phyloP scores from a whole-genome alignment of 2,329 filamentous ascomycete species.

The Cercospora sesami region DNA sequence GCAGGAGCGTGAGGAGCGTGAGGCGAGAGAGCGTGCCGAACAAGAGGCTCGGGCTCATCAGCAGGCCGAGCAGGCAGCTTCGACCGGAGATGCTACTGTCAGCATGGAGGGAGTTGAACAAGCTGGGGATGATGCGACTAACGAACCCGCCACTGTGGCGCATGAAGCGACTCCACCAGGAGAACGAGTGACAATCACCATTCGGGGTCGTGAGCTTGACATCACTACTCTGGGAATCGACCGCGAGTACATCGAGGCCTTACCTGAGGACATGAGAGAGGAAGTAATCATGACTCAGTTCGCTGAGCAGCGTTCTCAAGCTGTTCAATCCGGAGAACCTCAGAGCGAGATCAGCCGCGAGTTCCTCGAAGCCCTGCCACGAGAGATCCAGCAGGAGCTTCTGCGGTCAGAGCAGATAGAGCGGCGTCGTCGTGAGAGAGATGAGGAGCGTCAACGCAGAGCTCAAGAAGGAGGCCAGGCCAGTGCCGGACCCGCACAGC shows the following conservation, averaged over 20 bases:
- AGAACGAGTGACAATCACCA: slow-evolving; percentile 72
- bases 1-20: slow-evolving; percentile 52
- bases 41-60: slow-evolving; percentile 40
- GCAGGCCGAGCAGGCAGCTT: slow-evolving; percentile 33
- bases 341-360: slow-evolving; percentile 85
- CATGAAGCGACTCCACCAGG: slow-evolving; percentile 42
- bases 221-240: slow-evolving; percentile 95
- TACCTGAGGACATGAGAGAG: slow-evolving; percentile 95
- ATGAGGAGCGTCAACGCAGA: slow-evolving; percentile 69
- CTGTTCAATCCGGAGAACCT: slow-evolving; percentile 68
- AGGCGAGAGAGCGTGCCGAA: slow-evolving; percentile 49
- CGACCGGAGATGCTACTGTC: slow-evolving; percentile 43
- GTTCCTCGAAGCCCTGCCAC: slow-evolving; percentile 88
- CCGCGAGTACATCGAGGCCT: slow-evolving; percentile 87
- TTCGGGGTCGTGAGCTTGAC: slow-evolving; percentile 83
- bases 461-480: slow-evolving; percentile 44
- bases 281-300: slow-evolving; percentile 93
- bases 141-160: slow-evolving; percentile 41
- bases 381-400: slow-evolving; percentile 86
- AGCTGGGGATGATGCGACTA: slow-evolving; percentile 42
- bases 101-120: slow-evolving; percentile 76
- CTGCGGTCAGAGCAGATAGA: slow-evolving; percentile 87
- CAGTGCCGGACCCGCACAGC: slow-evolving; percentile 51
- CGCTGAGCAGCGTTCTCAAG: slow-evolving; percentile 77
- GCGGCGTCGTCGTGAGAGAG: slow-evolving; percentile 81